phyloP scores from a whole-genome alignment of 257 asterid species.

The Nemophila menziesii region DNA sequence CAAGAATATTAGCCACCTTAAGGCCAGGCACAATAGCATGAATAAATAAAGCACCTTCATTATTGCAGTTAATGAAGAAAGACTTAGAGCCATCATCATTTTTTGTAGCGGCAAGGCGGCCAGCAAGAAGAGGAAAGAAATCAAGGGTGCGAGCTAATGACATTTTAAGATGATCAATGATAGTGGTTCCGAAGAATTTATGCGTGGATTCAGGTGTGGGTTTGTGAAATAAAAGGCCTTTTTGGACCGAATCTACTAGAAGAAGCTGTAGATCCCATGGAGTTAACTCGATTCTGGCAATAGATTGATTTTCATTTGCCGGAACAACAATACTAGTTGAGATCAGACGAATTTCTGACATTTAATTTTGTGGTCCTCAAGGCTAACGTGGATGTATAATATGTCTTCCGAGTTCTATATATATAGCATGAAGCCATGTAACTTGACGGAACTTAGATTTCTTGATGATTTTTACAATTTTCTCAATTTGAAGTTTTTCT shows the following conservation, averaged over 20 bases:
- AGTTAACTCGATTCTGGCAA: constrained; percentile 5
- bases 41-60: constrained; percentile 25
- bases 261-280: constrained; percentile 14
- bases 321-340: background rate
- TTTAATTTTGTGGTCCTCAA: background rate
- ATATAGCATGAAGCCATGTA: no score
- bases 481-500: no score
- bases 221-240: constrained; percentile 14
- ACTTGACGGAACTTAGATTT: no score
- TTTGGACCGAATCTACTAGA: constrained; percentile 8
- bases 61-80: constrained; percentile 29
- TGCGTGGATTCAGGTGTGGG: background rate
- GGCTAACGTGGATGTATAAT: background rate
- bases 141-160: constrained; percentile 32
- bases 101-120: constrained; percentile 25
- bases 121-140: constrained; percentile 47
- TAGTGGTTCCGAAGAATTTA: background rate
- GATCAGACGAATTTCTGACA: background rate
- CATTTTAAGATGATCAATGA: constrained; percentile 22
- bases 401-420: no score
- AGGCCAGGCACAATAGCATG: constrained; percentile 20
- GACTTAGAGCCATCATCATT: constrained; percentile 10
- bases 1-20: constrained; percentile 14
- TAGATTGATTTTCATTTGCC: background rate
- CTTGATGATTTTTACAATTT: no score